Conservation (phyloP, 306 rosid species). For the Luffa acutangula region DNA sequence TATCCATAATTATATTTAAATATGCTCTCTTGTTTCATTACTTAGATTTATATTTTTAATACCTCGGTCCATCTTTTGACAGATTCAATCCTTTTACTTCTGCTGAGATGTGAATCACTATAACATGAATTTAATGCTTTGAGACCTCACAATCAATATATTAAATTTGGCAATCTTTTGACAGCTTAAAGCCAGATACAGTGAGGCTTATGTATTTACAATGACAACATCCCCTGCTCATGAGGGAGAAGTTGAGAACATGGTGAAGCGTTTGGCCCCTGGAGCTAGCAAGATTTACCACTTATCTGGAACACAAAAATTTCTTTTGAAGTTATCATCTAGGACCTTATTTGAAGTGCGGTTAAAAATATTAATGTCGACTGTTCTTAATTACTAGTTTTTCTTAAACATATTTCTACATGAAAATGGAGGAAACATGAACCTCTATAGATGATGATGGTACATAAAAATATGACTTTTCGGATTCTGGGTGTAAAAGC, state of each 20-base stretch:
- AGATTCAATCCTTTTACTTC: background rate
- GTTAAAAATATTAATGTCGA: too few relatives aligned
- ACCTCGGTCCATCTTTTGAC: background rate
- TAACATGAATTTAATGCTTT: background rate
- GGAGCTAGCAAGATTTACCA: conserved; percentile 63
- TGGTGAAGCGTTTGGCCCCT: conserved; percentile 50
- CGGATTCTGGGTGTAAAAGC: too few relatives aligned
- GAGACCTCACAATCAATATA: background rate
- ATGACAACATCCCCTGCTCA: conserved; percentile 62
- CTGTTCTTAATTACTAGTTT: too few relatives aligned
- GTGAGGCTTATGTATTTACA: conserved; percentile 65
- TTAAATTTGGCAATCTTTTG: background rate
- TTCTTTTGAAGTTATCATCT: too few relatives aligned
- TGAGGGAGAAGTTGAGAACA: conserved; percentile 60
- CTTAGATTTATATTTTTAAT: too few relatives aligned
- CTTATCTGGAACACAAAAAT: conserved; percentile 82
- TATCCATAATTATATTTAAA: background rate
- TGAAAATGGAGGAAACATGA: too few relatives aligned
- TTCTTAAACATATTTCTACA: too few relatives aligned
- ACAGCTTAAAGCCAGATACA: conserved; percentile 78
- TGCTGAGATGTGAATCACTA: background rate
- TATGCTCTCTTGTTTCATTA: too few relatives aligned
- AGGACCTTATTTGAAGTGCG: too few relatives aligned
- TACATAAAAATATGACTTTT: too few relatives aligned
- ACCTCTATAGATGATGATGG: too few relatives aligned